Evolutionary conservation across 345 rosid genomes (phyloP).

Genomic region (Durio zibethinus): DNA sequence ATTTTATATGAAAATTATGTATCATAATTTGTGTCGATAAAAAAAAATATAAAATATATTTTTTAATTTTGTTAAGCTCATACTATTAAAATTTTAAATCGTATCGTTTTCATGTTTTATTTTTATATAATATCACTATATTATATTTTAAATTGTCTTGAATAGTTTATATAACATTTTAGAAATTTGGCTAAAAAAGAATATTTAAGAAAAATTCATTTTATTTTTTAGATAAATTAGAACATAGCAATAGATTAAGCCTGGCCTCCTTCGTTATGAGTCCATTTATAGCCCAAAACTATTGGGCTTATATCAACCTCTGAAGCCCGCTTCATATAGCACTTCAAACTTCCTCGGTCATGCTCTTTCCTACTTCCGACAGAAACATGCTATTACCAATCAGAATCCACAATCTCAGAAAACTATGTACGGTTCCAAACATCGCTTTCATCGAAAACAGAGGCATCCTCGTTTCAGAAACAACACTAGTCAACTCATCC

Average conservation of each 20-base stretch:
- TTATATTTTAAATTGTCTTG: too few relatives aligned
- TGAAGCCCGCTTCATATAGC: neutral
- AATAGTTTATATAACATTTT: too few relatives aligned
- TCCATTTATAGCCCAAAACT: neutral
- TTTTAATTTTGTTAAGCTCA: too few relatives aligned
- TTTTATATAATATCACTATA: too few relatives aligned
- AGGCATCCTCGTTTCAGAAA: neutral
- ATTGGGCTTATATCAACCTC: neutral
- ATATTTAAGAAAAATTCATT: too few relatives aligned
- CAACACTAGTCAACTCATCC: neutral
- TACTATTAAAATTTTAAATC: too few relatives aligned
- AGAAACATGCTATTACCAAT: constrained; percentile 17
- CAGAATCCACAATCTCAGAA: constrained; percentile 16
- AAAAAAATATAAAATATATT: too few relatives aligned
- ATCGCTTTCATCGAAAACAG: constrained; percentile 11
- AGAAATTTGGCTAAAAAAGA: too few relatives aligned
- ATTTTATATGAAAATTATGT: too few relatives aligned
- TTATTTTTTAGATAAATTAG: too few relatives aligned
- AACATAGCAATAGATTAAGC: neutral
- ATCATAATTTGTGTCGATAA: too few relatives aligned
- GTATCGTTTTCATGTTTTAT: too few relatives aligned
- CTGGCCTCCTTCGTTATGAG: neutral
- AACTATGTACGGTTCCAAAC: constrained; percentile 21
- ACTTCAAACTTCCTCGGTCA: neutral
- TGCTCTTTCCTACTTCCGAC: neutral